Conservation (phyloP, 768 basidiomycete species). For the Nidula microcarpa region DNA sequence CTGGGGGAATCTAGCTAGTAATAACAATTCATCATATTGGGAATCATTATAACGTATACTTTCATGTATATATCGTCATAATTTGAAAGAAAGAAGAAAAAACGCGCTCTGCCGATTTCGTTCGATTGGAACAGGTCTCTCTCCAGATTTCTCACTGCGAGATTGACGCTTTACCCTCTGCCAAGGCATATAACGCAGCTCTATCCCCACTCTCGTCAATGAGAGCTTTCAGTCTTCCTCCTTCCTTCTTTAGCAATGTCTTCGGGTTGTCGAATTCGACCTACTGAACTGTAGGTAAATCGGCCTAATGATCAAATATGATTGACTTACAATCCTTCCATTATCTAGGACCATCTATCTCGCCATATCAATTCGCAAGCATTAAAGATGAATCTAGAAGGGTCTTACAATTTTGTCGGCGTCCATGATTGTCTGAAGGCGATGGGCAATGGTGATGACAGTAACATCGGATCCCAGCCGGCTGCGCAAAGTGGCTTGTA, state of each 20-base stretch:
- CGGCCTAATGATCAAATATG: not conserved
- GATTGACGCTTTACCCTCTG: slow-evolving; percentile 11
- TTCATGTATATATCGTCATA: not conserved
- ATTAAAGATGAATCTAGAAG: slow-evolving; percentile 6
- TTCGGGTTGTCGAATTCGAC: slow-evolving; percentile 55
- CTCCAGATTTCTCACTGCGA: not conserved
- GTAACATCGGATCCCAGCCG: slow-evolving; percentile 56
- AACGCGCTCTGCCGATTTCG: not conserved
- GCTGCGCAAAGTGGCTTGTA: slow-evolving; percentile 63
- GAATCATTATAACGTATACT: not conserved
- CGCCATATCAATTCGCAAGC: not conserved
- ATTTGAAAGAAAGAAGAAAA: too few species aligned
- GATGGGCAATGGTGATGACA: slow-evolving; percentile 61
- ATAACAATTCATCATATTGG: not conserved
- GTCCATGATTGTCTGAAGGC: slow-evolving; percentile 58
- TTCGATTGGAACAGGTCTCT: not conserved
- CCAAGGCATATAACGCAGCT: slow-evolving; percentile 42
- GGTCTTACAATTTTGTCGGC: slow-evolving; percentile 38
- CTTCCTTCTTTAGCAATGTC: slow-evolving; percentile 45
- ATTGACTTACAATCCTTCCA: slow-evolving; percentile 29
- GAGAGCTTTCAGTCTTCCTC: slow-evolving; percentile 46
- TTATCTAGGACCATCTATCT: slow-evolving; percentile 41
- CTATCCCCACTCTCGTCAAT: slow-evolving; percentile 59
- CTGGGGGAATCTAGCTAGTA: not conserved
- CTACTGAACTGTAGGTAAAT: slow-evolving; percentile 12